Evolutionary conservation across 2,329 filamentous ascomycete genomes (phyloP).

Genomic region (Microsporum canis): DNA sequence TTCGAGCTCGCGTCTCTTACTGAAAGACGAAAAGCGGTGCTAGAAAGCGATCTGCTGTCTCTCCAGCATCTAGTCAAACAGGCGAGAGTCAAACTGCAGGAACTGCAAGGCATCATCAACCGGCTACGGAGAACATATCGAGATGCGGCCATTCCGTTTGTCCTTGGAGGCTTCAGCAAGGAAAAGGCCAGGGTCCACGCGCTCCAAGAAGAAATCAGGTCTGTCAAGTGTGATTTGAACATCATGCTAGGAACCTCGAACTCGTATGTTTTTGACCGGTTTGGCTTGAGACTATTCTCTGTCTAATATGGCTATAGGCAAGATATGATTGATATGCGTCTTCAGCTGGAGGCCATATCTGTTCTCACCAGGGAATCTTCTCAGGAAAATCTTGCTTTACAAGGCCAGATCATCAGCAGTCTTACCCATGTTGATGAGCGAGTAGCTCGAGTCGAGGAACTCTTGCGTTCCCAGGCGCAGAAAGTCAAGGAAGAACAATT

Average conservation of each 20-base stretch:
- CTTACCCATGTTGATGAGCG: constrained; percentile 19
- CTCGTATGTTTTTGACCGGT: constrained; percentile 14
- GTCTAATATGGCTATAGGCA: constrained; percentile 11
- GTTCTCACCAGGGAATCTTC: constrained; percentile 13
- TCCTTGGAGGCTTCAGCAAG: constrained; percentile 6
- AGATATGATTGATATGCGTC: constrained; percentile 18
- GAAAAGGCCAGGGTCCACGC: constrained; percentile 18
- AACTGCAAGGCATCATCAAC: constrained; percentile 18
- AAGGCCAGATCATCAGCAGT: constrained; percentile 17
- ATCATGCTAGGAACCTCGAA: constrained; percentile 22
- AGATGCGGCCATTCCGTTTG: not conserved
- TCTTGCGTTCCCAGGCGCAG: constrained; percentile 18
- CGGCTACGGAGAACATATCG: constrained; percentile 8
- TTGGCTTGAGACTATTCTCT: not conserved
- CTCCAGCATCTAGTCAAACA: constrained; percentile 19
- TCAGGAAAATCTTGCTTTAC: constrained; percentile 15
- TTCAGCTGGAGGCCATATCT: constrained; percentile 20
- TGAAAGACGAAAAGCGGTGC: constrained; percentile 6
- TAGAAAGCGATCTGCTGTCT: constrained; percentile 7
- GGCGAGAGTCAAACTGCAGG: constrained; percentile 18
- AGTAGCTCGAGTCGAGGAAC: constrained; percentile 19
- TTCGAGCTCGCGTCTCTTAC: not conserved
- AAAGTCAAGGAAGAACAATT: constrained; percentile 18
- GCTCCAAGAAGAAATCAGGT: constrained; percentile 20
- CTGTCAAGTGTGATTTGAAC: constrained; percentile 22